A percentile compares a stretch with the other conserved stretches of the same genome.
Evolutionary conservation across 495 filamentous ascomycete species (phyloP).

Genomic region (Letharia columbiana): DNA sequence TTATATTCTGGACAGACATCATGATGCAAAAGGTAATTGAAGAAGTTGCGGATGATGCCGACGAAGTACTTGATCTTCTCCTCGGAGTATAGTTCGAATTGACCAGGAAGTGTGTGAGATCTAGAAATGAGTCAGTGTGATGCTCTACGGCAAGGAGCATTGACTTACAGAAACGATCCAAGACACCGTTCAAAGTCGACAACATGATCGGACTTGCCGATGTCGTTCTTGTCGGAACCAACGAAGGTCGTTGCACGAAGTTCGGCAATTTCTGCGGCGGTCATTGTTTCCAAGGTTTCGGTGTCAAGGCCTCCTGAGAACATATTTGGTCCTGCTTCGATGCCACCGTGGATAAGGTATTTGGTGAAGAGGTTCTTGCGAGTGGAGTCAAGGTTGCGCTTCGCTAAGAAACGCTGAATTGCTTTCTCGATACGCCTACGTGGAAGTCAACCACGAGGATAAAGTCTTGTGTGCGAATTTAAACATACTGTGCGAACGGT

Average conservation of each 20-base stretch:
- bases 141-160: not conserved
- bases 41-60: conserved; percentile 69
- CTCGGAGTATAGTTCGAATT: conserved; percentile 40
- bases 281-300: conserved; percentile 44
- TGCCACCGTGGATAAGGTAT: conserved; percentile 77
- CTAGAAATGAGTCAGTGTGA: conserved; percentile 18
- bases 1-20: conserved; percentile 76
- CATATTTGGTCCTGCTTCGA: conserved; percentile 56
- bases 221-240: conserved; percentile 36
- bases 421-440: conserved; percentile 73
- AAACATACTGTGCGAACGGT: conserved; percentile 36
- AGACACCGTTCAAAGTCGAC: conserved; percentile 75
- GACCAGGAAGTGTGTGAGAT: conserved; percentile 41
- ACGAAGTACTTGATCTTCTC: conserved; percentile 44
- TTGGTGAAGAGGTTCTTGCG: conserved; percentile 61
- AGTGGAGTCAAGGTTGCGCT: conserved; percentile 59
- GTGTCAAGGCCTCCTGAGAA: conserved; percentile 54
- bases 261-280: conserved; percentile 51
- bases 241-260: conserved; percentile 55
- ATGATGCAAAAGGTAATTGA: conserved; percentile 78
- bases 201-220: conserved; percentile 44
- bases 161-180: conserved; percentile 66
- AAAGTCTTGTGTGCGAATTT: not conserved
- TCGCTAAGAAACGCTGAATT: conserved; percentile 68
- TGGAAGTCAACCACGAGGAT: conserved; percentile 11